Evolutionary conservation across 257 asterid genomes (phyloP).

Genomic region (Lycium ferocissimum): DNA sequence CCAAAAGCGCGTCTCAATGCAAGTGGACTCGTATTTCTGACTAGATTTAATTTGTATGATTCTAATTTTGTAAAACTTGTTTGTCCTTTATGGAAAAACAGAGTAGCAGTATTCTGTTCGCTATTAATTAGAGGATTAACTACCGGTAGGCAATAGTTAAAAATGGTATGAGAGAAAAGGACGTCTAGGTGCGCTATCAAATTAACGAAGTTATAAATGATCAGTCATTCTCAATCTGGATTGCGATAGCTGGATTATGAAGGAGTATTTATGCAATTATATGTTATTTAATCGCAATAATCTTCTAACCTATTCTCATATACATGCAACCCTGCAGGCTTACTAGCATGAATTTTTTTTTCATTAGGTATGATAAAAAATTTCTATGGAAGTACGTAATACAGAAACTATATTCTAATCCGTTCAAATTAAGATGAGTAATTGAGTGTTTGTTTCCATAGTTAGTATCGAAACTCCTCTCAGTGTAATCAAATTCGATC

Average conservation of each 20-base stretch:
- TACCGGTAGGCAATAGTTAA: background rate
- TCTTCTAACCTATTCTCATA: background rate
- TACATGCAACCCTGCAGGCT: background rate
- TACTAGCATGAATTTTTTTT: background rate
- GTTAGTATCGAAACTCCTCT: no score
- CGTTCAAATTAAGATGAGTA: background rate
- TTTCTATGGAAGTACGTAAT: background rate
- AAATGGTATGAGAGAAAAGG: background rate
- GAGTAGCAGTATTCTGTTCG: background rate
- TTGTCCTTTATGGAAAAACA: background rate
- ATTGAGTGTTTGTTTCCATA: background rate
- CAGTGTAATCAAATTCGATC: no score
- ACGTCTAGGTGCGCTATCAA: background rate
- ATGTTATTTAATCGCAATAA: background rate
- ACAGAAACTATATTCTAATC: background rate
- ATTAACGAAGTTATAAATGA: background rate
- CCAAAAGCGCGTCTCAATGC: background rate
- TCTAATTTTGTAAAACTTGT: background rate
- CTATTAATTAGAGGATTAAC: background rate
- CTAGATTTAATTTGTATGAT: background rate
- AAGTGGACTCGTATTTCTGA: constrained; percentile 4
- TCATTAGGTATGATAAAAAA: background rate
- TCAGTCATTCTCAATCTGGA: background rate
- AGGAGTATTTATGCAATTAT: background rate
- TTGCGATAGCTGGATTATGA: background rate